These are phyloP conservation scores for Hyphopichia pseudoburtonii DNA, from an alignment of 1,139 yeast genomes.

Conservation along the genomic window DNA sequence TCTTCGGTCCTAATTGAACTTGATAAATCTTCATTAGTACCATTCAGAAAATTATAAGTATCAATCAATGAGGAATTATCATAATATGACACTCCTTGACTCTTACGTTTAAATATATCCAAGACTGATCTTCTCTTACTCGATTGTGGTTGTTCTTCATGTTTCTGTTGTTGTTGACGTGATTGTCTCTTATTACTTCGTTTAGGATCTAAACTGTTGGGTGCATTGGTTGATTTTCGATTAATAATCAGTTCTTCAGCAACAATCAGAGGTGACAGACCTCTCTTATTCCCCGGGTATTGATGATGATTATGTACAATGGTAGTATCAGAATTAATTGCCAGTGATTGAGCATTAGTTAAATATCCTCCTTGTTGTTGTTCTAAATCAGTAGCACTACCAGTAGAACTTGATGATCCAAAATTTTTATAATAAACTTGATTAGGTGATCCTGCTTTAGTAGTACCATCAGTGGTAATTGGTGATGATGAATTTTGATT, in stretches of 20 bases:
- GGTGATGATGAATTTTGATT: constrained; percentile 2
- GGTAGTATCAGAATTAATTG: constrained; percentile 1
- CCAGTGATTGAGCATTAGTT: constrained; percentile 3
- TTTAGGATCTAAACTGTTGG: constrained; percentile 2
- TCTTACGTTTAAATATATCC: constrained; percentile 27
- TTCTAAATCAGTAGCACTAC: constrained; percentile 4
- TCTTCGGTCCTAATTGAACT: constrained; percentile 43
- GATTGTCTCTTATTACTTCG: neutral
- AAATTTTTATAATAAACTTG: constrained; percentile 5
- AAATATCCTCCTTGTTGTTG: constrained; percentile 4
- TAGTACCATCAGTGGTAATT: constrained; percentile 8
- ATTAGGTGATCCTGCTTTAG: constrained; percentile 13
- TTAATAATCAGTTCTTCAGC: constrained; percentile 11
- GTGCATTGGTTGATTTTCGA: constrained; percentile 3
- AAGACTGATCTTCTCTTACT: constrained; percentile 22
- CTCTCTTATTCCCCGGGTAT: neutral
- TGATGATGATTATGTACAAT: neutral
- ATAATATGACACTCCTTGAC: constrained; percentile 18
- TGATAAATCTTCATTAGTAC: constrained; percentile 11
- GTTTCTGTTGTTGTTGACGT: too few species aligned
- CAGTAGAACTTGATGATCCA: constrained; percentile 2
- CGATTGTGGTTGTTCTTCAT: constrained; percentile 1
- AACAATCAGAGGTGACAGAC: neutral
- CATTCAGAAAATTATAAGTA: constrained; percentile 20
- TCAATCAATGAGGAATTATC: constrained; percentile 34